Percentiles rank a stretch among this genome's conserved stretches.
These are phyloP conservation scores for Linnemannia exigua DNA, from an alignment of 192 early-diverging fungal genomes.

Conservation along the genomic window DNA sequence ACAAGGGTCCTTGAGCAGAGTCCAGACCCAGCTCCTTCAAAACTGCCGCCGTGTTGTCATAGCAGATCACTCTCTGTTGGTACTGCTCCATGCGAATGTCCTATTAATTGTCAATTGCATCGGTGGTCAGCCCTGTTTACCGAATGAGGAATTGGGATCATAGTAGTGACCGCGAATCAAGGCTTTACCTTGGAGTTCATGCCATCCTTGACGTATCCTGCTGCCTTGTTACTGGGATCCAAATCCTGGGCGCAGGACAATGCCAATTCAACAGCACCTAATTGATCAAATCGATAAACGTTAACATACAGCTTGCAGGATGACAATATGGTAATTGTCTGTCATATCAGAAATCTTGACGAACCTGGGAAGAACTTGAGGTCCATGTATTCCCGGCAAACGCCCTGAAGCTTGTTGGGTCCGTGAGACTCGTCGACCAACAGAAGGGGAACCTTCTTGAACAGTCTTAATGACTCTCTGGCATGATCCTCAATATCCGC, in stretches of 20 bases:
- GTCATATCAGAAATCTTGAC: not conserved
- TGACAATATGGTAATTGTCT: too few relatives aligned
- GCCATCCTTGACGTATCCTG: conserved; percentile 69
- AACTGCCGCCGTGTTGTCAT: conserved; percentile 29
- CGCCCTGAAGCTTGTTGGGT: conserved; percentile 60
- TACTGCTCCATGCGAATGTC: conserved; percentile 41
- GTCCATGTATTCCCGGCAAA: conserved; percentile 64
- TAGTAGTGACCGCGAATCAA: conserved; percentile 60
- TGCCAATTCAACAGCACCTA: conserved; percentile 66
- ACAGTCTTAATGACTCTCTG: conserved; percentile 59
- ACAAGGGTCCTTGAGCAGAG: conserved; percentile 39
- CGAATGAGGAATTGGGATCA: conserved; percentile 18
- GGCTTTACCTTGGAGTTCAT: conserved; percentile 62
- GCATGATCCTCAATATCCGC: conserved; percentile 56
- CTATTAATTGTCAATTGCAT: conserved; percentile 17
- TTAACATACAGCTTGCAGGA: too few relatives aligned
- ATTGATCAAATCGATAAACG: not conserved
- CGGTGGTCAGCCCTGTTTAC: conserved; percentile 14
- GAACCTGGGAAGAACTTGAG: conserved; percentile 56
- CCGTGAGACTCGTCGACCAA: conserved; percentile 62
- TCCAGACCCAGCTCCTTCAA: conserved; percentile 40
- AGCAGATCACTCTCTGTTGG: conserved; percentile 35
- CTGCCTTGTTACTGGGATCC: conserved; percentile 69
- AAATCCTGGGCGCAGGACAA: conserved; percentile 68
- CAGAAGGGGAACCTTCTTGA: conserved; percentile 58